Evolutionary conservation across 768 basidiomycete species (phyloP).

Genomic region (Podaxis sp.): DNA sequence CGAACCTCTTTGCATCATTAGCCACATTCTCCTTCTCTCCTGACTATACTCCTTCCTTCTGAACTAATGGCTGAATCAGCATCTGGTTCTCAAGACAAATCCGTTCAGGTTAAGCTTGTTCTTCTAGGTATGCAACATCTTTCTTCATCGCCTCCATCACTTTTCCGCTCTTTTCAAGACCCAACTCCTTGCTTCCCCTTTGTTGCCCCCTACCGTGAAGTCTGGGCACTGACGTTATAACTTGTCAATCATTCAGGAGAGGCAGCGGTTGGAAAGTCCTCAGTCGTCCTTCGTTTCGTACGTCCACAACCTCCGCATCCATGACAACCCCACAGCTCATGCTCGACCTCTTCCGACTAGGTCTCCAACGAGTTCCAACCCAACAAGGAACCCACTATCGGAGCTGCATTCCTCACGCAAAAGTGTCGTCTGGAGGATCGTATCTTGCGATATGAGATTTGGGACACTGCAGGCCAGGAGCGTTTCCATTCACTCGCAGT

Average conservation of each 20-base stretch:
- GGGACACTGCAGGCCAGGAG: constrained; percentile 96
- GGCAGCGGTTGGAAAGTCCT: constrained; percentile 98
- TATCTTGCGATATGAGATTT: constrained; percentile 92
- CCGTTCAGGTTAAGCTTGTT: constrained; percentile 97
- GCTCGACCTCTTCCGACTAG: constrained; percentile 34
- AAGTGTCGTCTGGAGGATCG: constrained; percentile 95
- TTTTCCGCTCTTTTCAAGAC: constrained; percentile 4
- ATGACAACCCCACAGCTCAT: constrained; percentile 11
- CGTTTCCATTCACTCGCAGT: constrained; percentile 97
- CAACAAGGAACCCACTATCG: constrained; percentile 98
- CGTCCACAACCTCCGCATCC: constrained; percentile 26
- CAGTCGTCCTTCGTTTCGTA: constrained; percentile 96
- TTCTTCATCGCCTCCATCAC: not conserved
- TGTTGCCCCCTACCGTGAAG: constrained; percentile 8
- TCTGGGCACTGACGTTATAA: constrained; percentile 17
- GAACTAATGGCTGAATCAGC: constrained; percentile 69
- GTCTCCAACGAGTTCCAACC: constrained; percentile 97
- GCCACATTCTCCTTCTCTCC: constrained; percentile 16
- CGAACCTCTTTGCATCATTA: constrained; percentile 12
- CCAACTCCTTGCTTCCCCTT: constrained; percentile 7
- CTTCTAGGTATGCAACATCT: constrained; percentile 64
- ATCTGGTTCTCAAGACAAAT: constrained; percentile 78
- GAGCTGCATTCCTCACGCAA: constrained; percentile 93
- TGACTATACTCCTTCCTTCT: constrained; percentile 14
- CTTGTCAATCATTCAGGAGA: constrained; percentile 60